Base-by-base conservation (phyloP, 164 flowering plant genomes). In the Piper longum region DNA sequence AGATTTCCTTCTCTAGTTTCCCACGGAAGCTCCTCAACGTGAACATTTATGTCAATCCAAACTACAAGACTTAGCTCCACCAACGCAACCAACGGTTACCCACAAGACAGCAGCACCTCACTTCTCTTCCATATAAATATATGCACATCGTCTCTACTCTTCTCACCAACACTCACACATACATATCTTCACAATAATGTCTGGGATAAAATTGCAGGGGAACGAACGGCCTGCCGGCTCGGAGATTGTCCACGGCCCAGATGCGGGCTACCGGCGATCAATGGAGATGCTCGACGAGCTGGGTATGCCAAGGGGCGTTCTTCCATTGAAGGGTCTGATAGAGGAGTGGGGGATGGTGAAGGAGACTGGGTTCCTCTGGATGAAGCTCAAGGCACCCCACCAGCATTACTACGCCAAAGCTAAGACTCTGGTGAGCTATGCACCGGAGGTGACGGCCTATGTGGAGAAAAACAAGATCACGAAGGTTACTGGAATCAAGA, bases 311-410 rank as follows among this genome's bases (percentile, higher is more conserved):
- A 80, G 71, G 44, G 96, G 96, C 0, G 85, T 89, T 0, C 74
- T 91, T 11, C 93, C 96, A 0, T 64, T 88, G 60, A 56, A 77
- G 66, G 87, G 88, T 58, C 83, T 92, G 36, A 26, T 26, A 0
- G 90, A 61, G 41, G 96, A 92, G 72, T 92, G 96, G 39, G 98
- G 98, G 26, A 62, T 82, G 58, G 89, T 86, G 0, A 62, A 71
- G 7, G 85, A 80, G 56, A 89, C 96, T 0, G 98, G 98, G 54
- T 92, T 87, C 56, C 87, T 89, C 19, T 89, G 96, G 98, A 92
- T 92, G 98, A 89, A 82, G 57, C 87, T 74, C 61, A 86, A 78
- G 76, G 77, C 75, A 0, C 91, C 96, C 0, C 82, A 69, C 26
- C 86, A 89, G 75, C 96, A 92, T 64, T 86, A 77, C 72, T 92